Percentiles rank a stretch among this genome's conserved stretches.
These are phyloP conservation scores for Nicotiana undulata DNA, from an alignment of 257 asterid genomes.

Conservation along the genomic window DNA sequence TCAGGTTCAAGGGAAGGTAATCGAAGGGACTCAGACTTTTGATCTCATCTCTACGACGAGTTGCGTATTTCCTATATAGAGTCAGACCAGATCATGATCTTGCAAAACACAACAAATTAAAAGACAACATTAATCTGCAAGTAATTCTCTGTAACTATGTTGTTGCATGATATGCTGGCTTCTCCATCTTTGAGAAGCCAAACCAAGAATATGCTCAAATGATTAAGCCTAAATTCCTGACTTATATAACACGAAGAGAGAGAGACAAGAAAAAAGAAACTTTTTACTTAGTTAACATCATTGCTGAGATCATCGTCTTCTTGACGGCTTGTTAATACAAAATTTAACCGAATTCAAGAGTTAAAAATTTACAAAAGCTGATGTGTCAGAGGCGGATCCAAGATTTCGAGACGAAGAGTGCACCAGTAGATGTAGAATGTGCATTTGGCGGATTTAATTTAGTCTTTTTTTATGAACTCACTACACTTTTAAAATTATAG, in stretches of 20 bases:
- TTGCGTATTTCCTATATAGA: too few relatives aligned
- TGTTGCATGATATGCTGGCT: neutral
- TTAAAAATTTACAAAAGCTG: neutral
- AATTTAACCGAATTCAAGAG: neutral
- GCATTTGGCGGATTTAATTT: too few relatives aligned
- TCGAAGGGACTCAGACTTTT: too few relatives aligned
- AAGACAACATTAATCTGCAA: neutral
- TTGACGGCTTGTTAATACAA: neutral
- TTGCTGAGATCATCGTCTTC: neutral
- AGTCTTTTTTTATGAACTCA: too few relatives aligned
- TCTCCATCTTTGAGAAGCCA: neutral
- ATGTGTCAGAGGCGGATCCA: too few relatives aligned
- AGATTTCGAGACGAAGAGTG: too few relatives aligned
- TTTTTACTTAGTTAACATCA: neutral
- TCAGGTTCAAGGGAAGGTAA: too few relatives aligned
- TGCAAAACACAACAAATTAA: neutral
- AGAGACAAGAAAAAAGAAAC: neutral
- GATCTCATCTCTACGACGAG: too few relatives aligned
- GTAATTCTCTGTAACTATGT: neutral
- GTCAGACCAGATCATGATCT: neutral
- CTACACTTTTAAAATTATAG: too few relatives aligned
- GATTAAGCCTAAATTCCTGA: neutral
- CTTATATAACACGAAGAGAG: neutral
- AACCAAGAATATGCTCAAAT: neutral
- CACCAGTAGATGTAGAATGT: too few relatives aligned